Base-by-base conservation (phyloP, 306 rosid genomes). In the Rosa lucieae region DNA sequence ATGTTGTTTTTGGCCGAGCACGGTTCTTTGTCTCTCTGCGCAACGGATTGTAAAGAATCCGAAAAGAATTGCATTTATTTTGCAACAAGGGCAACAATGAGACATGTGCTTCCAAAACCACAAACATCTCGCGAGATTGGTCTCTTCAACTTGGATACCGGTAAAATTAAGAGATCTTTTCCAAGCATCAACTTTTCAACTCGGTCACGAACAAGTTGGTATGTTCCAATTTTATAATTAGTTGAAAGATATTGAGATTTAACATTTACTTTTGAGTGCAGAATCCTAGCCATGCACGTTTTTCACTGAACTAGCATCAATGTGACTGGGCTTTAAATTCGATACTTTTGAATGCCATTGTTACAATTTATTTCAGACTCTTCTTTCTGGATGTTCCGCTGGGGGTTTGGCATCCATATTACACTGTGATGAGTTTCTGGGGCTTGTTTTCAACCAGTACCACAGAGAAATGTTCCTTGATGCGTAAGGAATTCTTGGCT, bases 301-400 rank as follows among this genome's bases (percentile, higher is more conserved):
- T 75, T 48, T 12, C 67, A 9, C 72, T 80, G 80, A 17, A 61
- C 81, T 52, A 80, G 63, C 52, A 6, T 17, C 71, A 70, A 70
- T 78, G 29, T 67, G 53, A 42, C 53, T 72, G 56, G 26, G 43
- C 62, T 26, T 26, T 26, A 26, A 26, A 26, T 51, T 56, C 52
- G 29, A 55, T 7, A 26, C 26, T 26, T 26, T 76, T 69, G 81
- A 51, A 58, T 83, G 23, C 62, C 73, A 74, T 32, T 77, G 58
- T 47, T 51, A 8, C 47, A 13, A n/a, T 10, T 80, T 82, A 23
- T 80, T 80, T 73, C 89, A 93, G 95, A 90, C 91, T 58, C 92
- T 94, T 79, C 93, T 92, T 63, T 90, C 98, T 67, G 98, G 98
- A 85, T 94, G 98, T 82, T 94, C 97, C 77, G 98, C 98, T 12